Conservation (phyloP, 805 yeast genomes). For the Candida easanensis region DNA sequence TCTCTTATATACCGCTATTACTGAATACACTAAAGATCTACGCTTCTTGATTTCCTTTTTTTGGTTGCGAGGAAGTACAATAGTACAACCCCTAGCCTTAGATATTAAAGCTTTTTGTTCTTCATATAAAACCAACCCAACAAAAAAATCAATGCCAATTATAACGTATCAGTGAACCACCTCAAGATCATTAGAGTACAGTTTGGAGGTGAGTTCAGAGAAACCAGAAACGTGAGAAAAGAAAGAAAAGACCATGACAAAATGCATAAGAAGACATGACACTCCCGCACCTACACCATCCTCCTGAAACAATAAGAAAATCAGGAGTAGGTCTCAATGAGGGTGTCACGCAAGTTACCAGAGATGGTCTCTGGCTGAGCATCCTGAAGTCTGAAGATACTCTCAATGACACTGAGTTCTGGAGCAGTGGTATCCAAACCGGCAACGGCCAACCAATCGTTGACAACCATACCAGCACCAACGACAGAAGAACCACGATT, state of each 20-base stretch:
- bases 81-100: no score
- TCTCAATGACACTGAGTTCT: slow-evolving; percentile 93
- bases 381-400: slow-evolving; percentile 90
- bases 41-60: no score
- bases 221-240: slow-evolving; percentile 4
- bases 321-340: slow-evolving; percentile 85
- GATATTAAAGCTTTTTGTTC: not conserved
- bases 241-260: slow-evolving; percentile 13
- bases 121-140: slow-evolving; percentile 3
- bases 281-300: not conserved
- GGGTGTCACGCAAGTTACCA: slow-evolving; percentile 84
- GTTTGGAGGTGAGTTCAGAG: not conserved
- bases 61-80: no score
- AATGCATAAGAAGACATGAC: slow-evolving; percentile 11
- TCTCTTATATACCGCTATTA: no score
- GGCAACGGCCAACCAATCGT: slow-evolving; percentile 96
- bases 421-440: slow-evolving; percentile 99
- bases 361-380: slow-evolving; percentile 85
- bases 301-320: not conserved
- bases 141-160: slow-evolving; percentile 9
- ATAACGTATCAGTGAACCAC: not conserved
- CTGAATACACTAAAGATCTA: no score
- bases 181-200: slow-evolving; percentile 3
- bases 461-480: slow-evolving; percentile 98
- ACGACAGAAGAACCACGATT: slow-evolving; percentile 97